These are phyloP conservation scores for Phaffomyces antillensis DNA, from an alignment of 805 yeast species.

Conservation along the genomic window DNA sequence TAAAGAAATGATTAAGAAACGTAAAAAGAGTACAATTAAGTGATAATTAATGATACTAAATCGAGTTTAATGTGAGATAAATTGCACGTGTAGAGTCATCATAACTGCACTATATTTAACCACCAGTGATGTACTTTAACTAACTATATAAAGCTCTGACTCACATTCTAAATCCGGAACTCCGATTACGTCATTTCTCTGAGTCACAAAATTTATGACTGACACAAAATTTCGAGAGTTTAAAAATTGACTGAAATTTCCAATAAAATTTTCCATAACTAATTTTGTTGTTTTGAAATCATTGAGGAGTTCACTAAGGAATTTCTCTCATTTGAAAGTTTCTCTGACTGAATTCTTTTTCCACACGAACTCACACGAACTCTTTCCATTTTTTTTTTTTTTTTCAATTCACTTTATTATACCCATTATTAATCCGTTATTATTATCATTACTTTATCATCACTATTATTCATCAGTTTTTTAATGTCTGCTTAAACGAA, in stretches of 20 bases:
- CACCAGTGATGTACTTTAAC: too few species aligned
- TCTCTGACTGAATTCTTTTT: neutral
- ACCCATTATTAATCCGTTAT: neutral
- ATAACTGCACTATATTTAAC: too few species aligned
- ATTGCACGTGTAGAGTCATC: too few species aligned
- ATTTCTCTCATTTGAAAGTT: neutral
- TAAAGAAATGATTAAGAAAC: constrained; percentile 10
- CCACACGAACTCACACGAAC: neutral
- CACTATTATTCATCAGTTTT: too few species aligned
- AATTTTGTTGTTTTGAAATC: too few species aligned
- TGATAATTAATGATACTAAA: neutral
- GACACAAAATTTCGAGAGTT: too few species aligned
- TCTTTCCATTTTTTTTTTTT: neutral
- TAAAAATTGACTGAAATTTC: neutral
- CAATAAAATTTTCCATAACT: neutral
- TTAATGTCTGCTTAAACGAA: constrained; percentile 3
- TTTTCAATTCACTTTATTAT: neutral
- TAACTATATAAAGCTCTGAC: neutral
- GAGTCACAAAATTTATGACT: neutral
- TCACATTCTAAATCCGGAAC: neutral
- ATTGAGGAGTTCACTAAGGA: too few species aligned
- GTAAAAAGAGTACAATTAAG: neutral
- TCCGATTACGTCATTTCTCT: too few species aligned
- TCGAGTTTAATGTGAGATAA: too few species aligned
- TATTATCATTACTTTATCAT: neutral